These are phyloP conservation scores for Ogataea salicorniae DNA, from an alignment of 805 yeast genomes.

Conservation along the genomic window DNA sequence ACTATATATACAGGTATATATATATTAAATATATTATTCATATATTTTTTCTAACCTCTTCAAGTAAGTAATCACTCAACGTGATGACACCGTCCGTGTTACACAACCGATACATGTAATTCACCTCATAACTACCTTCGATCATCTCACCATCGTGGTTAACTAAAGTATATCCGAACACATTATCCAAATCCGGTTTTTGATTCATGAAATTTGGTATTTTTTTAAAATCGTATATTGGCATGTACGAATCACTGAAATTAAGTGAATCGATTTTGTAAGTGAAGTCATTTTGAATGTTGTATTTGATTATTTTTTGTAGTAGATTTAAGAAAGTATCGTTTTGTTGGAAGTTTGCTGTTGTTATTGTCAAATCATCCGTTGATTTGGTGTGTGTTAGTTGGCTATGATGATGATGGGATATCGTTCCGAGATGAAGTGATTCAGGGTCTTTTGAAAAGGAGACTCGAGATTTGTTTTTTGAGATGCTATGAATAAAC, in stretches of 20 bases:
- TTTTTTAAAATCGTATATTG: constrained; percentile 64
- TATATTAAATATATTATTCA: constrained; percentile 4
- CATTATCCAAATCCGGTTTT: constrained; percentile 62
- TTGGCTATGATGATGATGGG: no score
- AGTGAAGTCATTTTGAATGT: constrained; percentile 41
- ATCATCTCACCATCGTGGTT: constrained; percentile 50
- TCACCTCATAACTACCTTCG: constrained; percentile 49
- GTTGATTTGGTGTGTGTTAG: neutral
- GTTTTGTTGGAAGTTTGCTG: constrained; percentile 25
- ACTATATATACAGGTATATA: neutral
- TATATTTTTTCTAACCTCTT: constrained; percentile 28
- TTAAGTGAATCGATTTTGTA: constrained; percentile 53
- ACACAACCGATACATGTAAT: constrained; percentile 52
- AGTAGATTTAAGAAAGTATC: constrained; percentile 19
- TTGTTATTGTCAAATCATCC: constrained; percentile 9
- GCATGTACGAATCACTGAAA: constrained; percentile 52
- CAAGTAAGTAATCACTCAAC: constrained; percentile 47
- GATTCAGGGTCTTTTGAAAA: constrained; percentile 25
- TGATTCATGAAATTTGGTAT: constrained; percentile 55
- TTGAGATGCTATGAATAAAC: constrained; percentile 20
- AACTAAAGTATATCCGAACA: constrained; percentile 65
- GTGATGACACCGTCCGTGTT: constrained; percentile 45
- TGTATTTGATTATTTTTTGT: constrained; percentile 18
- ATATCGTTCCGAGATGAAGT: constrained; percentile 22
- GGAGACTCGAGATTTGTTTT: constrained; percentile 19